Evolutionary conservation across 352 stramenopile species (phyloP).

Genomic region (Phytophthora cajani): DNA sequence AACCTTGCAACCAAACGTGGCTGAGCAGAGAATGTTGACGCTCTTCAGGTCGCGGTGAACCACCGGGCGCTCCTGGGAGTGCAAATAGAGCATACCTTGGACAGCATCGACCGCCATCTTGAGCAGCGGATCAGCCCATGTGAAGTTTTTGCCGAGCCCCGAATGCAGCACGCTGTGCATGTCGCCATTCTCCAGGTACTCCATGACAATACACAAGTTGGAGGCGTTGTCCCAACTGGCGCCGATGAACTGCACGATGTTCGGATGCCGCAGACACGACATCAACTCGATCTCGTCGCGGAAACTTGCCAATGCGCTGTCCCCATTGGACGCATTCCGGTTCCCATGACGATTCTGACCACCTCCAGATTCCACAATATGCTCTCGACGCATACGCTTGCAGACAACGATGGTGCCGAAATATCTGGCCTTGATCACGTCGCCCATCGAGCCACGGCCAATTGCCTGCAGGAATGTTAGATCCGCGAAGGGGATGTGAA

Average conservation of each 20-base stretch:
- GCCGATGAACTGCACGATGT: conserved; percentile 91
- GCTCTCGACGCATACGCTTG: conserved; percentile 88
- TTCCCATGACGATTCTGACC: conserved; percentile 24
- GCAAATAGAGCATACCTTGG: conserved; percentile 89
- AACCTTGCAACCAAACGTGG: conserved; percentile 89
- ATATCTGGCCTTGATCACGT: conserved; percentile 91
- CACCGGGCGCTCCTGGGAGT: conserved; percentile 84
- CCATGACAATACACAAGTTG: conserved; percentile 91
- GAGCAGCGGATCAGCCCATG: conserved; percentile 84
- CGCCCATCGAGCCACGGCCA: conserved; percentile 79
- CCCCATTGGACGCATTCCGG: conserved; percentile 26
- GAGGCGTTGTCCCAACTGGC: conserved; percentile 90
- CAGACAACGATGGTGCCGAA: conserved; percentile 89
- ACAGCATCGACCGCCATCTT: conserved; percentile 89
- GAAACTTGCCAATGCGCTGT: conserved; percentile 71
- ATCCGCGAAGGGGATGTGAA: conserved; percentile 86
- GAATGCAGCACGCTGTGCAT: conserved; percentile 89
- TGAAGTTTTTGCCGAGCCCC: conserved; percentile 79
- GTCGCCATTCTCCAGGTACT: conserved; percentile 91
- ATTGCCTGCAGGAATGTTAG: conserved; percentile 85
- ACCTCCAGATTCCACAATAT: conserved; percentile 61
- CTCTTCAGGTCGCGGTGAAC: conserved; percentile 90
- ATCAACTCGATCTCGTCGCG: conserved; percentile 89
- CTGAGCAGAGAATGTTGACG: conserved; percentile 89
- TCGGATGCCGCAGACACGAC: conserved; percentile 85